phyloP scores from a whole-genome alignment of 2,329 filamentous ascomycete genomes.

The Lachnellula subtilissima region DNA sequence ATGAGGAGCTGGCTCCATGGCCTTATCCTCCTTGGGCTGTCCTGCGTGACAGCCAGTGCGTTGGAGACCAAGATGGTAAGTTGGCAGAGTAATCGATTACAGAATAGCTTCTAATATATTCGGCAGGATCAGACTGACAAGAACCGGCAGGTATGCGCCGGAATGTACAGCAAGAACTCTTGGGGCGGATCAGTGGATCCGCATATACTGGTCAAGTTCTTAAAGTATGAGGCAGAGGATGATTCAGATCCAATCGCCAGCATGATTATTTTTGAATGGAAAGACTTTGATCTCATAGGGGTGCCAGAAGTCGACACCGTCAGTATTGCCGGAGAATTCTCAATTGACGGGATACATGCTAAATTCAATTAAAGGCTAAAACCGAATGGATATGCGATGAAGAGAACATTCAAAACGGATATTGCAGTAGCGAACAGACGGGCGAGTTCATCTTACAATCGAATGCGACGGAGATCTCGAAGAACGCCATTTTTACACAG shows the following conservation, averaged over 20 bases:
- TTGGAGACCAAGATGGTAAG: constrained; percentile 56
- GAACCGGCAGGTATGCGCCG: constrained; percentile 75
- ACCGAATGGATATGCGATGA: constrained; percentile 73
- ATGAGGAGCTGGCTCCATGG: constrained; percentile 54
- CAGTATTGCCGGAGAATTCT: constrained; percentile 24
- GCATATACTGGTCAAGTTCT: constrained; percentile 81
- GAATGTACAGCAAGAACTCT: constrained; percentile 87
- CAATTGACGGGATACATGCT: constrained; percentile 25
- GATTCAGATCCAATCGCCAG: constrained; percentile 72
- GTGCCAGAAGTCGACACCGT: constrained; percentile 53
- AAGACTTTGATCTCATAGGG: constrained; percentile 75
- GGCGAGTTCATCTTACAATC: constrained; percentile 78
- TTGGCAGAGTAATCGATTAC: neutral
- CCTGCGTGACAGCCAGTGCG: constrained; percentile 48
- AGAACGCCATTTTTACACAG: constrained; percentile 69
- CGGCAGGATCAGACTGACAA: constrained; percentile 67
- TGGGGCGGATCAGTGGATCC: constrained; percentile 89
- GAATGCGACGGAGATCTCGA: constrained; percentile 68
- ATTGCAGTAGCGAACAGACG: constrained; percentile 72
- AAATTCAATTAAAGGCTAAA: constrained; percentile 33
- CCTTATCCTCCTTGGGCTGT: constrained; percentile 49
- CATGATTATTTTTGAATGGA: constrained; percentile 91
- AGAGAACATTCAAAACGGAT: constrained; percentile 59
- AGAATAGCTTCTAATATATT: constrained; percentile 12
- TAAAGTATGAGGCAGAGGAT: constrained; percentile 52